Conservation (phyloP, 2,329 filamentous ascomycete genomes). For the Stagonosporopsis cucurbitacearum region DNA sequence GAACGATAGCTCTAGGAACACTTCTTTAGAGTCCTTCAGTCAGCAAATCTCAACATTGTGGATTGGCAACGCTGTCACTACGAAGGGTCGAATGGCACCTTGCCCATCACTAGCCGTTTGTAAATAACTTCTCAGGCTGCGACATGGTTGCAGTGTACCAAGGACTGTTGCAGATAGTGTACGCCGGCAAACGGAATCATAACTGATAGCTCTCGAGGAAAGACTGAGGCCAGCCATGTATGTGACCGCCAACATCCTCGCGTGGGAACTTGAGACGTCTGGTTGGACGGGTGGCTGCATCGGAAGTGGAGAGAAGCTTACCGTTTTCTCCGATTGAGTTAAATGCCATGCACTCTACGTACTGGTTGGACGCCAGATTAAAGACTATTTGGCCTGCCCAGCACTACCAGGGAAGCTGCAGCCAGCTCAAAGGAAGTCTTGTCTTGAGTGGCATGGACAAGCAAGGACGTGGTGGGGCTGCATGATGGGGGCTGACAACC, state of each 20-base stretch:
- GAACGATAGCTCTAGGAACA: neutral
- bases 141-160: neutral
- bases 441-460: constrained; percentile 2
- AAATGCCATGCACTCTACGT: constrained; percentile 1
- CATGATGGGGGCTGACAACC: neutral
- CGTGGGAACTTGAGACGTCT: neutral
- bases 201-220: neutral
- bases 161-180: neutral
- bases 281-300: constrained; percentile 15
- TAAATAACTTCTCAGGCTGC: neutral
- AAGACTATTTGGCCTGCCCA: neutral
- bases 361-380: neutral
- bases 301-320: constrained; percentile 10
- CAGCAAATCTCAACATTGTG: no score
- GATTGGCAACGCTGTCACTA: neutral
- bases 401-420: neutral
- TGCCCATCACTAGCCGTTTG: neutral
- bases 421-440: neutral
- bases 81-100: neutral
- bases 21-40: no score
- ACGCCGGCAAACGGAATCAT: neutral
- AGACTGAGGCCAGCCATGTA: neutral
- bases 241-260: neutral
- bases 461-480: constrained; percentile 2
- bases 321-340: constrained; percentile 2